These are phyloP conservation scores for Wickerhamiella azymoides DNA, from an alignment of 805 yeast species.

Conservation along the genomic window DNA sequence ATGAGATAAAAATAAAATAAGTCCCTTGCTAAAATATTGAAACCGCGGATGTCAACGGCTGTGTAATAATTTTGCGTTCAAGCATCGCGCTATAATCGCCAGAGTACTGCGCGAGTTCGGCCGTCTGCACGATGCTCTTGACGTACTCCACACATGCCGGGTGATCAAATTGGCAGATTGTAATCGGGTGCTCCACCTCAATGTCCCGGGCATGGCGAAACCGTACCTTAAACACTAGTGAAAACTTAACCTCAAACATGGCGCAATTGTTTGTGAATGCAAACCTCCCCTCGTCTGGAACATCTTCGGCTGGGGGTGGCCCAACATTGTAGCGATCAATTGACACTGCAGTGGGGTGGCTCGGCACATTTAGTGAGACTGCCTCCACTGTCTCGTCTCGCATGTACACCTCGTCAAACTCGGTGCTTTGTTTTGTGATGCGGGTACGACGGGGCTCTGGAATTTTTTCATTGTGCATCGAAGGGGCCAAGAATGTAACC, in stretches of 20 bases:
- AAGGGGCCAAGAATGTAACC: conserved; percentile 18
- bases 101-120: conserved; percentile 18
- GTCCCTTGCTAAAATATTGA: background rate
- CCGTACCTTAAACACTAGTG: conserved; percentile 24
- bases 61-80: background rate
- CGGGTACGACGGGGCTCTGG: conserved; percentile 21
- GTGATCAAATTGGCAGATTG: conserved; percentile 27
- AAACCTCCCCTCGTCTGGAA: conserved; percentile 23
- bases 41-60: background rate
- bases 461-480: conserved; percentile 17
- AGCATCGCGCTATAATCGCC: conserved; percentile 1
- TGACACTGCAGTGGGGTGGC: background rate
- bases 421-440: conserved; percentile 20
- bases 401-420: conserved; percentile 20
- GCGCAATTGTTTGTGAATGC: conserved; percentile 27
- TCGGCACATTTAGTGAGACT: conserved; percentile 2
- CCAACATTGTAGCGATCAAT: conserved; percentile 5
- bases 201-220: conserved; percentile 28
- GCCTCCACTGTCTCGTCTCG: conserved; percentile 15
- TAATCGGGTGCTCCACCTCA: conserved; percentile 24
- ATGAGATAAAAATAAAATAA: no score
- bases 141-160: conserved; percentile 24
- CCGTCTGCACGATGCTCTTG: conserved; percentile 24
- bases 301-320: conserved; percentile 14
- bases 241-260: conserved; percentile 25